These are phyloP conservation scores for Aschersonia sp. DNA, from an alignment of 2,329 filamentous ascomycete species.

Conservation along the genomic window DNA sequence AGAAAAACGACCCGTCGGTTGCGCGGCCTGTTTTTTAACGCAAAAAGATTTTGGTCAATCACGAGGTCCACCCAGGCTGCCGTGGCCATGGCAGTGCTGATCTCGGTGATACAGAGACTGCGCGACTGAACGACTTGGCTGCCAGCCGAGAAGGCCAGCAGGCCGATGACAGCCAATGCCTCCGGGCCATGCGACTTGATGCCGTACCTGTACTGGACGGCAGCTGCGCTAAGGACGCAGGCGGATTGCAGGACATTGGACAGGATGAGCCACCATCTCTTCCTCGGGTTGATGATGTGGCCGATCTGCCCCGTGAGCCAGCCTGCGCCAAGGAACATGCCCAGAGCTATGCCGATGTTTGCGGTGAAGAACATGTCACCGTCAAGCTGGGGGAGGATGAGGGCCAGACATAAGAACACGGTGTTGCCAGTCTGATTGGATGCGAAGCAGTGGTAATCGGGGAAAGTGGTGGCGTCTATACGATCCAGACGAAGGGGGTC, in stretches of 20 bases:
- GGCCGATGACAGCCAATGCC: slow-evolving; percentile 29
- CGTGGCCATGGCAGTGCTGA: slow-evolving; percentile 51
- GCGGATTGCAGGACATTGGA: slow-evolving; percentile 40
- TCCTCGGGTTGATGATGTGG: slow-evolving; percentile 33
- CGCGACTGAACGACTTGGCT: slow-evolving; percentile 44
- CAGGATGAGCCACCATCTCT: slow-evolving; percentile 36
- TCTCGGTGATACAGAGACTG: slow-evolving; percentile 41
- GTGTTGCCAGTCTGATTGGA: slow-evolving; percentile 55
- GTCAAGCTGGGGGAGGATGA: slow-evolving; percentile 31
- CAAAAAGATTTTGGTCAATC: slow-evolving; percentile 37
- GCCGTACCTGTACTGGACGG: slow-evolving; percentile 29
- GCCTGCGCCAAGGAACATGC: slow-evolving; percentile 39
- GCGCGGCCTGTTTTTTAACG: slow-evolving; percentile 29
- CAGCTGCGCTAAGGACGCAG: slow-evolving; percentile 38
- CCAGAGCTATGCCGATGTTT: slow-evolving; percentile 41
- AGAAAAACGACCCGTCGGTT: slow-evolving; percentile 37
- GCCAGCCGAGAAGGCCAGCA: slow-evolving; percentile 41
- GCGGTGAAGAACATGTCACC: slow-evolving; percentile 33
- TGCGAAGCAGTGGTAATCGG: slow-evolving; percentile 47
- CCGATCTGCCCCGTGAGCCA: slow-evolving; percentile 42
- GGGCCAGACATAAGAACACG: slow-evolving; percentile 39
- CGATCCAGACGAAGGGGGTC: background rate
- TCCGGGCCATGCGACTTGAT: slow-evolving; percentile 17
- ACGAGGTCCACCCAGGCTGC: slow-evolving; percentile 47
- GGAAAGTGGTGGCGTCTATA: slow-evolving; percentile 42